phyloP scores from a whole-genome alignment of 2,329 filamentous ascomycete genomes.

The Ophiostoma angusticollis region DNA sequence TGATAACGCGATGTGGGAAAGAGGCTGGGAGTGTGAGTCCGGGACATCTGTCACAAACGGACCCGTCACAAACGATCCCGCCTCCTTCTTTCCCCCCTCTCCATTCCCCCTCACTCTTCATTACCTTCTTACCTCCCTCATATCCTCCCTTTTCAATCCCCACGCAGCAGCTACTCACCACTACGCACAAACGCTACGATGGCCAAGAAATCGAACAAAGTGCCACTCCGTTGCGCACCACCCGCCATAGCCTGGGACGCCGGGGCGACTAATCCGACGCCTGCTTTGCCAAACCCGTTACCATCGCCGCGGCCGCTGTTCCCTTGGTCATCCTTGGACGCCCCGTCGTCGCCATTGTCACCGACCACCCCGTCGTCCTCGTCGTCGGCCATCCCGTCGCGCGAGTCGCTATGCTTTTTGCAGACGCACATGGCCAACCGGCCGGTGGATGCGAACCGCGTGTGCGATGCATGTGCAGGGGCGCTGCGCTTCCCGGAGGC shows the following conservation, averaged over 20 bases:
- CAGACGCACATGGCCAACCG: slow-evolving; percentile 28
- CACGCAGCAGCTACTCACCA: no score
- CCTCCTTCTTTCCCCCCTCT: no score
- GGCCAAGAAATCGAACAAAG: no score
- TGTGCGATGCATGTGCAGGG: slow-evolving; percentile 28
- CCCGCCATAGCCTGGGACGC: slow-evolving; percentile 1
- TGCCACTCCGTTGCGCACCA: no score
- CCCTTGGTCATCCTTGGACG: background rate
- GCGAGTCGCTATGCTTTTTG: slow-evolving; percentile 29
- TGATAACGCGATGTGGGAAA: no score
- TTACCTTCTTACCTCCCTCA: no score
- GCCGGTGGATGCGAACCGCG: slow-evolving; percentile 21
- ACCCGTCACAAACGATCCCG: no score
- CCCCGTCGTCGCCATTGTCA: background rate
- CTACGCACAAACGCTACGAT: no score
- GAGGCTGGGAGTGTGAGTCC: no score
- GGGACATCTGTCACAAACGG: no score
- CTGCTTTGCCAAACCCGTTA: background rate
- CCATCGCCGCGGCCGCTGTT: background rate
- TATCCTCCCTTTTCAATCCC: no score
- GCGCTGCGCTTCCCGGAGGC: slow-evolving; percentile 16
- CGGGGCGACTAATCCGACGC: background rate
- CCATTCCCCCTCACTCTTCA: no score
- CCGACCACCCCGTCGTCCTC: background rate
- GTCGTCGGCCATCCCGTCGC: background rate